Percentiles rank a stretch among this genome's conserved stretches.
Conservation (phyloP, 345 rosid genomes). For the Syzygium aromaticum region DNA sequence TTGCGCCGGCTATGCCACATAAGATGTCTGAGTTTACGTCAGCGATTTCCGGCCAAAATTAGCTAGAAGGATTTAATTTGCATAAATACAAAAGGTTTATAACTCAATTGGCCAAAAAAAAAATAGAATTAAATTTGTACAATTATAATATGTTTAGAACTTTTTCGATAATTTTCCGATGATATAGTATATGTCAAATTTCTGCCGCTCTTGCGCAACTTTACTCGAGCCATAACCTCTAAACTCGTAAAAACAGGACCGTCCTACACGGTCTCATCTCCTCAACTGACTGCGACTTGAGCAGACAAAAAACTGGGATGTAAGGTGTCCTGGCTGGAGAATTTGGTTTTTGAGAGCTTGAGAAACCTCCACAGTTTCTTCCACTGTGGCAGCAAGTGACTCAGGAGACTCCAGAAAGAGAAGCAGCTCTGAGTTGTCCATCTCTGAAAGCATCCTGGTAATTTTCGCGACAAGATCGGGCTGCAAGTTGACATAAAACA, state of each 20-base stretch:
- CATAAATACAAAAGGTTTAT: too few relatives aligned
- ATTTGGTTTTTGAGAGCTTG: constrained; percentile 38
- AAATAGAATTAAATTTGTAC: too few relatives aligned
- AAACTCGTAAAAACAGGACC: background rate
- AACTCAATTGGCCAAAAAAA: too few relatives aligned
- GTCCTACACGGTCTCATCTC: background rate
- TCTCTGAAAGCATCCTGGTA: constrained; percentile 69
- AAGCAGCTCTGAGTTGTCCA: constrained; percentile 59
- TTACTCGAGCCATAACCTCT: background rate
- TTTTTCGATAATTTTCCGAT: too few relatives aligned
- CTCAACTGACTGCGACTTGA: constrained; percentile 48
- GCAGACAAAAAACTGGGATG: constrained; percentile 36
- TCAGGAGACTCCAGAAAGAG: constrained; percentile 52
- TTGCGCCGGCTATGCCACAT: too few relatives aligned
- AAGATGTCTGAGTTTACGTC: too few relatives aligned
- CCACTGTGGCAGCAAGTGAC: constrained; percentile 39
- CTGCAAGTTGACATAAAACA: constrained; percentile 23
- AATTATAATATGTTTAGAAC: too few relatives aligned
- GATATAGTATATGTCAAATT: background rate
- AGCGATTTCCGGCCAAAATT: too few relatives aligned
- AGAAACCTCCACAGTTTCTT: constrained; percentile 61
- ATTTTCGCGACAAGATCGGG: constrained; percentile 59
- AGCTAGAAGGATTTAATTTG: too few relatives aligned
- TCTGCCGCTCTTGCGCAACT: background rate
- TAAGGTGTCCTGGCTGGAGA: constrained; percentile 23